These are phyloP conservation scores for Actinomucor elegans DNA, from an alignment of 371 early-diverging fungal genomes.

Conservation along the genomic window DNA sequence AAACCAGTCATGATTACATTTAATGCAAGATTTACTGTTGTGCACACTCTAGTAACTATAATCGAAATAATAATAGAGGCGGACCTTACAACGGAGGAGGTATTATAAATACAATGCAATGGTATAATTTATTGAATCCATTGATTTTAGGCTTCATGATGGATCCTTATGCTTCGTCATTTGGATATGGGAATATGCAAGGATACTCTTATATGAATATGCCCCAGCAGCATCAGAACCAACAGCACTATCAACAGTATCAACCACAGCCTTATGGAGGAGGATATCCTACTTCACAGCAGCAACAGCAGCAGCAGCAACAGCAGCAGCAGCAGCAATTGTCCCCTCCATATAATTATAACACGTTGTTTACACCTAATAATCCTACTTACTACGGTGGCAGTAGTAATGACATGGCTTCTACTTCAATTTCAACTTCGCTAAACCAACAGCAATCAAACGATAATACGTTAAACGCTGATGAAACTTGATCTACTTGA, in stretches of 20 bases:
- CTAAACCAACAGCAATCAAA: not conserved
- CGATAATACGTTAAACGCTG: too few species aligned
- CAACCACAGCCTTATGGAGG: not conserved
- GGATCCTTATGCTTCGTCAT: conserved; percentile 8
- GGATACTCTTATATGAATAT: conserved; percentile 1
- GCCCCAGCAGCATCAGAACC: conserved; percentile 5
- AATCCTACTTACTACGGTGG: not conserved
- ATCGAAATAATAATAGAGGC: not conserved
- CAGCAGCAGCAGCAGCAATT: not conserved
- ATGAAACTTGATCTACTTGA: too few species aligned
- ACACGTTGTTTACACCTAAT: not conserved
- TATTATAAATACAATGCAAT: not conserved
- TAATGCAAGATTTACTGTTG: too few species aligned
- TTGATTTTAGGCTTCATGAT: conserved; percentile 5
- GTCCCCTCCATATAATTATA: not conserved
- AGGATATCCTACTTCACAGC: not conserved
- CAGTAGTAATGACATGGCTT: not conserved
- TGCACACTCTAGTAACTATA: not conserved
- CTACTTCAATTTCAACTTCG: not conserved
- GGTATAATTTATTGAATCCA: not conserved
- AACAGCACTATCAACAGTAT: not conserved
- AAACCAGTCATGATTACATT: too few species aligned
- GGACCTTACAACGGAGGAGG: conserved; percentile 4
- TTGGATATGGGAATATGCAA: conserved; percentile 1
- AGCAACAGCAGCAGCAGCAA: not conserved